Base-by-base conservation (phyloP, 257 asterid species). In the Lantana camara region DNA sequence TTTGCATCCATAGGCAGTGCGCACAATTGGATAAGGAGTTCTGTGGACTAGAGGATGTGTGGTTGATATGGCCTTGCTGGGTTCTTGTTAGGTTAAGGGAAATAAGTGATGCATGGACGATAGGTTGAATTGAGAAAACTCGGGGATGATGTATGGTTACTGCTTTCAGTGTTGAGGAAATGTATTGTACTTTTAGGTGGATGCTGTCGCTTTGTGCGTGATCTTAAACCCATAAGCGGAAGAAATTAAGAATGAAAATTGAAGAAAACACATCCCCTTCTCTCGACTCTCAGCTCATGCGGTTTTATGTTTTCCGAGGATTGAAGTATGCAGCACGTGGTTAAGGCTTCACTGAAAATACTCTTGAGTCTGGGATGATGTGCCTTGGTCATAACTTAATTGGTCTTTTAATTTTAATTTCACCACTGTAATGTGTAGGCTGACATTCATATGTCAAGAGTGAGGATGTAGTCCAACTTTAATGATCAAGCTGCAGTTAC, bases 171-270 rank as follows among this genome's bases (percentile, higher is more conserved):
- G 53, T 54, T 13, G 7, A 30, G 4, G 4, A 30, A 2, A 38
- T 34, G 53, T 17, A 1, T 61, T 69, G 48, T 64, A 69, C 57
- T 61, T 48, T 58, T 48, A 10, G 20, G 40, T 24, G 41, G 59
- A 9, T 5, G 7, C 17, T 24, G 6, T 27, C 54, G 3, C 34
- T 27, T 29, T 6, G 3, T 6, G n/a, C 11, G 21, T 12, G 40
- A 53, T 29, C 12, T 2, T 50, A 12, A 10, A 5, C 15, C 8
- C 34, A 3, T 11, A 17, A 21, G 11, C 3, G 15, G 15, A 50
- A 11, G 6, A 14, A 23, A 21, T 3, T 2, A 9, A 22, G 11
- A 4, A 22, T 2, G 32, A 50, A 21, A 5, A 21, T 12, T 21
- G 4, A 20, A 8, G 20, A 47, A 47, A 9, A 21, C 4, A 9